Base-by-base conservation (phyloP, 1,139 yeast species). In the Yamadazyma dendronema region DNA sequence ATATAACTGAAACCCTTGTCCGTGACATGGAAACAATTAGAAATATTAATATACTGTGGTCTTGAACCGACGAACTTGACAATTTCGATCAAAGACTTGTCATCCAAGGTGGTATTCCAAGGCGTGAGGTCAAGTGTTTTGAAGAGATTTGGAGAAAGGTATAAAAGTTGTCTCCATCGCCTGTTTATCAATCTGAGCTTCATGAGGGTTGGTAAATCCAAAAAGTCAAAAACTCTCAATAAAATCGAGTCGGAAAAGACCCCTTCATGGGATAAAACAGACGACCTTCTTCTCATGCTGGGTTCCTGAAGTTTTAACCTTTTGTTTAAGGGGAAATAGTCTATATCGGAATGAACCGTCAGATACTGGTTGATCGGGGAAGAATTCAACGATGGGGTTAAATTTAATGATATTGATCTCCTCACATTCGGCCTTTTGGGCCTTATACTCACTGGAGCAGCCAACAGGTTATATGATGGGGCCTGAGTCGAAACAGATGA, bases 21-120 rank as follows among this genome's bases (percentile, higher is more conserved):
- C 0, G 89, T 82, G 8, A 84, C 67, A 53, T 84, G 90, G 60
- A 80, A 84, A 53, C 94, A 84, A 55, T 81, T 79, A 15, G 88
- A 79, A 15, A 84, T 72, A 49, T 84, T 77, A 34, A 84, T 78
- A 12, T 57, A 42, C 42, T 65, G 65, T 0, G 90, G 89, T 36
- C 92, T 65, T 2, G 81, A 64, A 0, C 90, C 90, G 6, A 79
- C 89, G 57, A 84, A 81, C 48, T 80, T 77, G 1, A 85, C 77
- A 33, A 84, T 81, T 32, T 73, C 65, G 10, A 72, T 67, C 35
- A 84, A 61, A 0, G 79, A 73, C 11, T 64, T 56, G 56, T 84
- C 90, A 48, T 77, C 73, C 19, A 84, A 67, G 2, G 72, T 58
- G 3, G 82, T 78, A 51, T 78, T 80, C 74, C 80, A 83, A 2